Conservation (phyloP, 1,284 basidiomycete species). For the Moesziomyces antarcticus region DNA sequence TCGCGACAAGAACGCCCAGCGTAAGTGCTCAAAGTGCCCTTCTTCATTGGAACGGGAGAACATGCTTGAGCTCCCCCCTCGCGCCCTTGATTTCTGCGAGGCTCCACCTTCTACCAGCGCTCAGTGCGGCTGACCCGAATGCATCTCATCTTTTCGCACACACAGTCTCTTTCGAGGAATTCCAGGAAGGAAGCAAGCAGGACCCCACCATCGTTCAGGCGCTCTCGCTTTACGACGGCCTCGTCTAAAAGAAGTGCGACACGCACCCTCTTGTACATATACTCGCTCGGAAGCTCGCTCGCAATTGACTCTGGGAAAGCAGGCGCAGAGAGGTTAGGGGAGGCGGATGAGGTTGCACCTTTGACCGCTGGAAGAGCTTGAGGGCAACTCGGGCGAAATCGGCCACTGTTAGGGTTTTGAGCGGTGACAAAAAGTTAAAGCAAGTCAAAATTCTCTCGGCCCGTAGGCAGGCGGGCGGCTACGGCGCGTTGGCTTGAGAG, state of each 20-base stretch:
- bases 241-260: constrained; percentile 19
- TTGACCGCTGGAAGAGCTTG: too few species aligned
- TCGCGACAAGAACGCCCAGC: constrained; percentile 65
- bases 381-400: too few species aligned
- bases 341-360: too few species aligned
- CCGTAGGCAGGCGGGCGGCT: constrained; percentile 3
- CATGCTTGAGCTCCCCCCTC: too few species aligned
- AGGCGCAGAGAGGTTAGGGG: neutral
- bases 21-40: constrained; percentile 31
- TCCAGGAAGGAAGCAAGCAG: constrained; percentile 67
- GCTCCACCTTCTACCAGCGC: neutral
- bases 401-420: too few species aligned
- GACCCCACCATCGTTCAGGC: constrained; percentile 67
- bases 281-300: neutral
- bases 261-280: neutral
- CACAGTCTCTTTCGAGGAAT: constrained; percentile 66
- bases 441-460: constrained; percentile 13
- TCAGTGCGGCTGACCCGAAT: neutral
- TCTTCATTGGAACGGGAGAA: too few species aligned
- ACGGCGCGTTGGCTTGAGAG: too few species aligned
- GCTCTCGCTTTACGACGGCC: constrained; percentile 62
- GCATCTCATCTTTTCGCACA: neutral
- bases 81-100: neutral
- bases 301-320: constrained; percentile 7
- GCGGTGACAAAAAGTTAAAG: too few species aligned